Conservation (phyloP, 768 basidiomycete genomes). For the Chalciporus sphaerocephalus region DNA sequence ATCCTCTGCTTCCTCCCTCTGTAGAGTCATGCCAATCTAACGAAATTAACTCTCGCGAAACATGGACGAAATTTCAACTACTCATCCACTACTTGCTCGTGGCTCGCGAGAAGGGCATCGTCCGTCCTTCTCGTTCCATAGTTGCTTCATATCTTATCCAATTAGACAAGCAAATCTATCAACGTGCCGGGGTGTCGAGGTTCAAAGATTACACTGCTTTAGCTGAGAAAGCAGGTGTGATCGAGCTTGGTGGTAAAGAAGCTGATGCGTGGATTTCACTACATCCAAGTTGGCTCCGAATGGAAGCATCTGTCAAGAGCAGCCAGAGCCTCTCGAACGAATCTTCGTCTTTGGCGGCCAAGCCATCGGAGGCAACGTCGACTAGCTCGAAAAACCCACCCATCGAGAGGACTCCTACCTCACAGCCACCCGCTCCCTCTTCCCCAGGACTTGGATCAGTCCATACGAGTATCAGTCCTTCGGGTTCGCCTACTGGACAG, state of each 20-base stretch:
- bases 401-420: slow-evolving; percentile 2
- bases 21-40: slow-evolving; percentile 1
- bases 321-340: not conserved
- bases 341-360: slow-evolving; percentile 12
- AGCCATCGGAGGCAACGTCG: slow-evolving; percentile 10
- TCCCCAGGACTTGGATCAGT: not conserved
- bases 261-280: slow-evolving; percentile 26
- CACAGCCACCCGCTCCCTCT: not conserved
- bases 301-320: not conserved
- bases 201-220: slow-evolving; percentile 28
- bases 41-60: slow-evolving; percentile 6
- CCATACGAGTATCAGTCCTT: not conserved
- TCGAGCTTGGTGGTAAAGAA: slow-evolving; percentile 19
- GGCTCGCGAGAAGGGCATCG: slow-evolving; percentile 27
- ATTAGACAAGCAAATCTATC: slow-evolving; percentile 24
- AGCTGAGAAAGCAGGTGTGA: slow-evolving; percentile 24
- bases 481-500: not conserved
- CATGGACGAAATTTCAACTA: slow-evolving; percentile 30
- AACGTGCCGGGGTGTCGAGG: slow-evolving; percentile 22
- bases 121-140: slow-evolving; percentile 36
- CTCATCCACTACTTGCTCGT: slow-evolving; percentile 22
- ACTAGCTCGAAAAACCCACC: slow-evolving; percentile 4
- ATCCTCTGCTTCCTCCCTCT: slow-evolving; percentile 5
- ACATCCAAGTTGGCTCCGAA: slow-evolving; percentile 22
- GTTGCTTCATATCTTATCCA: slow-evolving; percentile 35